These are phyloP conservation scores for Cantharellus anzutake DNA, from an alignment of 768 basidiomycete genomes.

Conservation along the genomic window DNA sequence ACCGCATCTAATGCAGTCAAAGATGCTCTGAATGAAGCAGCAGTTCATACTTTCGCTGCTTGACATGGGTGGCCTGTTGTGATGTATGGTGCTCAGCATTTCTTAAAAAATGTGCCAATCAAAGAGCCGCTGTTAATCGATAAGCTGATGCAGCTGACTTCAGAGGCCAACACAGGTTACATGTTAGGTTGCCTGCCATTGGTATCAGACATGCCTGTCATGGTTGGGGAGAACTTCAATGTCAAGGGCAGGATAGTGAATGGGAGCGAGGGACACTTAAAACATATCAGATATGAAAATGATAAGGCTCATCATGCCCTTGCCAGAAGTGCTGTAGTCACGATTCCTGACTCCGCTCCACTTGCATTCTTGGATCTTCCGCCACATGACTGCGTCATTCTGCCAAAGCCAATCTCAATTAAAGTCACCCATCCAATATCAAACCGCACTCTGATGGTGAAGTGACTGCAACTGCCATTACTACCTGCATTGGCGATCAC, in stretches of 20 bases:
- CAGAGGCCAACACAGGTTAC: background rate
- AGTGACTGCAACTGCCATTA: constrained; percentile 23
- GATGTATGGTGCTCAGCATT: background rate
- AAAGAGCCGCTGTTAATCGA: no score
- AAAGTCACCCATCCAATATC: constrained; percentile 13
- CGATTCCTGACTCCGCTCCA: constrained; percentile 6
- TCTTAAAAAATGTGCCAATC: no score
- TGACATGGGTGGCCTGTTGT: no score
- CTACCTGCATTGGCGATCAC: constrained; percentile 28
- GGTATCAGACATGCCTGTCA: constrained; percentile 5
- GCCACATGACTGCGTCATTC: constrained; percentile 10
- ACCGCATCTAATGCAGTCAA: constrained; percentile 1
- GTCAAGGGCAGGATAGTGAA: constrained; percentile 21
- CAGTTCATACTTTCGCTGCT: background rate
- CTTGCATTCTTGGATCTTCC: constrained; percentile 9
- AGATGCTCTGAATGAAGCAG: constrained; percentile 3
- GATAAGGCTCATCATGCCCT: constrained; percentile 11
- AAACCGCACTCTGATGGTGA: constrained; percentile 13
- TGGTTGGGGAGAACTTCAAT: constrained; percentile 19
- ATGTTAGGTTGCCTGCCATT: constrained; percentile 1
- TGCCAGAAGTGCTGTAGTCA: constrained; percentile 14
- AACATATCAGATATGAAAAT: constrained; percentile 11
- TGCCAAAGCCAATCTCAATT: constrained; percentile 13
- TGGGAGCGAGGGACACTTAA: constrained; percentile 15
- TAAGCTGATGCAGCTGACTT: no score